Percentiles rank a stretch among this genome's conserved stretches.
Evolutionary conservation across 208 protist species (phyloP).

Genomic region (Leptomonas pyrrhocoris): DNA sequence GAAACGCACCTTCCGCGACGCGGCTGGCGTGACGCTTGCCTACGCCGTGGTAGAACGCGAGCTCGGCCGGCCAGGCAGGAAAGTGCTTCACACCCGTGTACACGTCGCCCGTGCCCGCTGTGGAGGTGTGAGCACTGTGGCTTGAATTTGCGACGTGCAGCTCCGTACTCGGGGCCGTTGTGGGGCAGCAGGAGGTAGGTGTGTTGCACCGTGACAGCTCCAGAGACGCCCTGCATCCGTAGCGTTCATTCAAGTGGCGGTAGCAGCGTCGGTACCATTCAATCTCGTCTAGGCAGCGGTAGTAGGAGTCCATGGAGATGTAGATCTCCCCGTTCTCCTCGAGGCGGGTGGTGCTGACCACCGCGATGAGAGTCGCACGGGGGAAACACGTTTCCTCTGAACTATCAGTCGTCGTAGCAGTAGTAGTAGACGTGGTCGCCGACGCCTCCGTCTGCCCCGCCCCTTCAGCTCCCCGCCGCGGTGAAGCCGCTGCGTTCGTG

Average conservation of each 20-base stretch:
- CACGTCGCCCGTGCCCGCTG: constrained; percentile 20
- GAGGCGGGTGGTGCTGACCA: constrained; percentile 65
- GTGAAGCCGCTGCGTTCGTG: too few relatives aligned
- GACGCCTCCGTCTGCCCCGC: too few relatives aligned
- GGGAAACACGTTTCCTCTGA: constrained; percentile 22
- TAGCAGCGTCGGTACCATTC: constrained; percentile 71
- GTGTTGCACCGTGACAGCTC: background rate
- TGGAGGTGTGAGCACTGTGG: too few relatives aligned
- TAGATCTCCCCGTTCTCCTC: constrained; percentile 53
- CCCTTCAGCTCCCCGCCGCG: too few relatives aligned
- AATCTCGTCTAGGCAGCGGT: constrained; percentile 80
- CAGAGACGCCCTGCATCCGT: background rate
- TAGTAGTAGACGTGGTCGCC: background rate
- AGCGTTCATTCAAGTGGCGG: constrained; percentile 20
- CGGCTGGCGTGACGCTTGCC: constrained; percentile 53
- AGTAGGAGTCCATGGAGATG: constrained; percentile 79
- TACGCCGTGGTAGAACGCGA: constrained; percentile 82
- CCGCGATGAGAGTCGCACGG: constrained; percentile 66
- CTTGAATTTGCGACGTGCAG: too few relatives aligned
- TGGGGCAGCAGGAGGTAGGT: too few relatives aligned
- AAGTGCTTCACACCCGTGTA: constrained; percentile 63
- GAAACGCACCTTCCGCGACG: constrained; percentile 61
- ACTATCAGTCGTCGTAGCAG: background rate
- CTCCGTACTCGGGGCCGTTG: too few relatives aligned
- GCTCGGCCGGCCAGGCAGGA: constrained; percentile 49